Conservation (phyloP, 352 stramenopile species). For the Pythium volutum region DNA sequence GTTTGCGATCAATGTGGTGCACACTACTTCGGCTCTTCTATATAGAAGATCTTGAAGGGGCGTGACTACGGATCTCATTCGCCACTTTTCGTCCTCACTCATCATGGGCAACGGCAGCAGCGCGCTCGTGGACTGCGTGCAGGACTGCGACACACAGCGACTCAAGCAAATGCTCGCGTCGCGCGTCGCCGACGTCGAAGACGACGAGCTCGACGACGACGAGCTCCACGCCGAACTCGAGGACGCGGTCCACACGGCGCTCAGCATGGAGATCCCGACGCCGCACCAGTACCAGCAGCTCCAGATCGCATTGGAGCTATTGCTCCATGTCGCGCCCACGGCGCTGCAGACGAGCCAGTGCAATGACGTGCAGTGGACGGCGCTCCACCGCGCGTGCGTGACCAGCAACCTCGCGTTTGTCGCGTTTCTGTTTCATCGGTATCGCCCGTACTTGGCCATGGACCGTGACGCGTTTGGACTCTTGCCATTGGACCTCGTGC, state of each 20-base stretch:
- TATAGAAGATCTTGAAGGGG: slow-evolving; percentile 12
- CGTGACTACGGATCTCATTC: too few relatives aligned
- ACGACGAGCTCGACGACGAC: slow-evolving; percentile 11
- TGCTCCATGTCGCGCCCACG: slow-evolving; percentile 32
- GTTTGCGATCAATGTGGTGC: background rate
- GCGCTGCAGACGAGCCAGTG: slow-evolving; percentile 17
- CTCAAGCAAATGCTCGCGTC: slow-evolving; percentile 41
- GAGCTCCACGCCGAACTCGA: slow-evolving; percentile 39
- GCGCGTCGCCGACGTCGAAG: slow-evolving; percentile 17
- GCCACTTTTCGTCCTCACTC: background rate
- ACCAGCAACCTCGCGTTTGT: slow-evolving; percentile 60
- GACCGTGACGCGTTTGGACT: slow-evolving; percentile 49
- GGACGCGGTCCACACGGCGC: slow-evolving; percentile 51
- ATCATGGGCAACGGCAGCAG: slow-evolving; percentile 22
- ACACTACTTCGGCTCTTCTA: background rate
- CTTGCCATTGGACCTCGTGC: slow-evolving; percentile 54
- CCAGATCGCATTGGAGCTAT: slow-evolving; percentile 57
- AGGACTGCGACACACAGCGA: slow-evolving; percentile 47
- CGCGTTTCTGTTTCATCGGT: slow-evolving; percentile 44
- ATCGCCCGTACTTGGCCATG: slow-evolving; percentile 26
- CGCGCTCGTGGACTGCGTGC: slow-evolving; percentile 45
- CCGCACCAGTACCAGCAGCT: slow-evolving; percentile 57
- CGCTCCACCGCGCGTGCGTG: slow-evolving; percentile 52
- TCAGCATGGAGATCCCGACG: slow-evolving; percentile 54
- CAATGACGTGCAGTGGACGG: slow-evolving; percentile 46